phyloP scores from a whole-genome alignment of 2,329 filamentous ascomycete species.

The Clonostachys byssicola region DNA sequence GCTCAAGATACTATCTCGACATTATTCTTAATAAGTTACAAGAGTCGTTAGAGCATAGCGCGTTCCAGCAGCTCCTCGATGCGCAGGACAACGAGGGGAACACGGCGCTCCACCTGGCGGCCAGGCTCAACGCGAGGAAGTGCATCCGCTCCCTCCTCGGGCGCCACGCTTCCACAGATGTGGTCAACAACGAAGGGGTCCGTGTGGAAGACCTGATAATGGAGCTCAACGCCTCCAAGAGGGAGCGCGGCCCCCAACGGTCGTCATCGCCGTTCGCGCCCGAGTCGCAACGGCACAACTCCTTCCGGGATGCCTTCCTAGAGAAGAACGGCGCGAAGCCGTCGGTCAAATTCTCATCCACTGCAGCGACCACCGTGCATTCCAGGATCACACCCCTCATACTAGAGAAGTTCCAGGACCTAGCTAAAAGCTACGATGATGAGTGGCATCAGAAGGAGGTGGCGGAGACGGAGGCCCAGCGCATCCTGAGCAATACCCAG shows the following conservation, averaged over 20 bases:
- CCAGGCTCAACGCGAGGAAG: conserved; percentile 82
- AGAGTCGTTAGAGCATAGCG: conserved; percentile 70
- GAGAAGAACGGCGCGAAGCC: conserved; percentile 18
- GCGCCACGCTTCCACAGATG: conserved; percentile 77
- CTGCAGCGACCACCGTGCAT: conserved; percentile 65
- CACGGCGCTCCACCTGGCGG: conserved; percentile 72
- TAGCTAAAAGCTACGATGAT: conserved; percentile 68
- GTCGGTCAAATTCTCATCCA: conserved; percentile 39
- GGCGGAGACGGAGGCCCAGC: conserved; percentile 63
- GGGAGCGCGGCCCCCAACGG: conserved; percentile 63
- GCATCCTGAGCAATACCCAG: conserved; percentile 62
- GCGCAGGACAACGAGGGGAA: conserved; percentile 83
- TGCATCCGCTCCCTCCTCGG: conserved; percentile 77
- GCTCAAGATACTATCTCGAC: conserved; percentile 90
- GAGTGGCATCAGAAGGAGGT: conserved; percentile 72
- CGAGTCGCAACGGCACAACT: conserved; percentile 53
- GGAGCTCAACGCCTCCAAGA: conserved; percentile 64
- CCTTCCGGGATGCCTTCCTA: conserved; percentile 44
- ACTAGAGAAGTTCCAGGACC: conserved; percentile 66
- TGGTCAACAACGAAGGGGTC: conserved; percentile 76
- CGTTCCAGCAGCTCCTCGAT: conserved; percentile 76
- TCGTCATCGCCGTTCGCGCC: conserved; percentile 72
- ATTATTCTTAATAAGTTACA: conserved; percentile 83
- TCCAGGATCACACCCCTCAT: conserved; percentile 66
- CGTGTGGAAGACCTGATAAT: conserved; percentile 83